Base-by-base conservation (phyloP, 345 rosid species). In the Salix caprea region DNA sequence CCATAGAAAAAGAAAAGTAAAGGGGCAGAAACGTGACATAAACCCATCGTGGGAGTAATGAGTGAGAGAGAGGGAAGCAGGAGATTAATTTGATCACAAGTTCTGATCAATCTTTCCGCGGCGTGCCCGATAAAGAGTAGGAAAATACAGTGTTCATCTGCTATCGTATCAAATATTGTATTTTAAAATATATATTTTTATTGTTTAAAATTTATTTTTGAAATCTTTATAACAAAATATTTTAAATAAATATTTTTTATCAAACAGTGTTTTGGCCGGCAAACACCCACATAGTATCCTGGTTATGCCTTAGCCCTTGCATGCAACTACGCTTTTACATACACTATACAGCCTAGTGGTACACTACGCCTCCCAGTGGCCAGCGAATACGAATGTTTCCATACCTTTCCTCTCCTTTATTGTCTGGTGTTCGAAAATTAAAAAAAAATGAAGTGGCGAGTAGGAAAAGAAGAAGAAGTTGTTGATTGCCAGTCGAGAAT, bases 401-500 rank as follows among this genome's bases (percentile, higher is more conserved):
- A 21, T 19, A n/a, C 60, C 64, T 23, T 58, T 9, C 64, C 28
- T 58, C n/a, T 58, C 64, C 64, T 58, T 23, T 58, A 23, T 23
- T 23, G 28, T 3, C n/a, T 15, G 19, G 2, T 70, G 37, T 1
- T 26, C 37, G 32, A 14, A 5, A 12, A n/a, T 6, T 14, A 68
- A 70, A 64, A 77, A 34, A 4, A 67, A 2, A 36, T 2, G 2
- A 7, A 37, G 23, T 42, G 54, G 71, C 42, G 48, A 36, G 9
- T 37, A 4, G 26, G 11, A 34, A 34, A 37, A 18, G 24, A 34
- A n/a, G 44, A 34, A 18, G 70, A 4, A 34, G 37, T 34, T 34
- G 37, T 30, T 13, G 56, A 34, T 61, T 66, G 78, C 78, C 69
- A 79, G 75, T 76, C 28, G 79, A 84, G 88, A 81, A 93, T 91